Conservation (phyloP, 2,329 filamentous ascomycete species). For the Fusarium humuli region DNA sequence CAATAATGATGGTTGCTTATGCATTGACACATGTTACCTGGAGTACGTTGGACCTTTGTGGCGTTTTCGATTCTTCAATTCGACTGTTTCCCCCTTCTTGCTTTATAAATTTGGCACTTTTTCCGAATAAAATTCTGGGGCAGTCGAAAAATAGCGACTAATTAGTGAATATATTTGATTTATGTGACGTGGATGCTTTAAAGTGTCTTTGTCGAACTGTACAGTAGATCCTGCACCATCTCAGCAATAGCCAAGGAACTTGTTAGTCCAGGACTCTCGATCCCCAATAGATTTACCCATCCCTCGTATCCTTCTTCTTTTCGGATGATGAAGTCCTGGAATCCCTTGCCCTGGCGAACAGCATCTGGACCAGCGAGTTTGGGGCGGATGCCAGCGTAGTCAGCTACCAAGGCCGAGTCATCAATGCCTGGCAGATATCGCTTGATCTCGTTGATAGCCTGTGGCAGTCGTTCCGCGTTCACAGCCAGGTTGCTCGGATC, state of each 20-base stretch:
- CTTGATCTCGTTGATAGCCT: conserved; percentile 79
- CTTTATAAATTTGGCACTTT: conserved; percentile 9
- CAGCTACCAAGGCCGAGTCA: conserved; percentile 72
- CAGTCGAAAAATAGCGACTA: not conserved
- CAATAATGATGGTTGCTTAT: conserved; percentile 36
- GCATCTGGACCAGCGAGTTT: conserved; percentile 75
- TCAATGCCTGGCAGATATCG: conserved; percentile 83
- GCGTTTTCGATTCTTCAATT: conserved; percentile 29
- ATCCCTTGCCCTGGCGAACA: conserved; percentile 73
- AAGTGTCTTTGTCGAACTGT: conserved; percentile 47
- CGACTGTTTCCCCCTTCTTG: conserved; percentile 27
- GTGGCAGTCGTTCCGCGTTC: conserved; percentile 69
- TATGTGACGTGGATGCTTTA: not conserved
- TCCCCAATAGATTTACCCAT: conserved; percentile 91
- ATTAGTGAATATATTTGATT: not conserved
- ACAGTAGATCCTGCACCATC: conserved; percentile 69
- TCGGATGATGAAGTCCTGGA: conserved; percentile 85
- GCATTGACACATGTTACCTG: conserved; percentile 41
- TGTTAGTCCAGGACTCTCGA: conserved; percentile 93
- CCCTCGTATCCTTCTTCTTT: conserved; percentile 82
- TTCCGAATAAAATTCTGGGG: conserved; percentile 1
- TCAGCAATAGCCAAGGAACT: conserved; percentile 88
- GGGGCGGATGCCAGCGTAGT: conserved; percentile 92
- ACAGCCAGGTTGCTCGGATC: conserved; percentile 76
- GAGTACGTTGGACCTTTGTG: conserved; percentile 21